phyloP scores from a whole-genome alignment of 2,329 filamentous ascomycete species.

The Truncatella angustata region DNA sequence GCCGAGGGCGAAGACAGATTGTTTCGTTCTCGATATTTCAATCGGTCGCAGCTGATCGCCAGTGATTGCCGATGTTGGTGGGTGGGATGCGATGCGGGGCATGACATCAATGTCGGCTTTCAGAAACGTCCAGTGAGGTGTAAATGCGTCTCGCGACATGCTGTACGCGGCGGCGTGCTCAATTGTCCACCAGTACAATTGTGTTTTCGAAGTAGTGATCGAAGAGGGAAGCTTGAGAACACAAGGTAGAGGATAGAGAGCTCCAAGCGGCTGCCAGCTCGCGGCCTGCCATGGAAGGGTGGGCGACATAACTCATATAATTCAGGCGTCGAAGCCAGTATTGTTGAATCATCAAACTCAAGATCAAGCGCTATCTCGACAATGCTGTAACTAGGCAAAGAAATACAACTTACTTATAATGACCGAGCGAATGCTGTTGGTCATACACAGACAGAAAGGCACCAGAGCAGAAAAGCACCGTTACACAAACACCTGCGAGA shows the following conservation, averaged over 20 bases:
- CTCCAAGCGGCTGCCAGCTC: too few species aligned
- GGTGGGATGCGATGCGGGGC: conserved; percentile 20
- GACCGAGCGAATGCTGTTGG: conserved; percentile 10
- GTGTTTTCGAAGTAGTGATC: too few species aligned
- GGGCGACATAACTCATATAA: too few species aligned
- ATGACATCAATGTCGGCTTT: conserved; percentile 13
- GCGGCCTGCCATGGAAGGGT: too few species aligned
- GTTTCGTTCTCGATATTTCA: not conserved
- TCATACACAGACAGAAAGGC: conserved; percentile 11
- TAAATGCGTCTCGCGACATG: too few species aligned
- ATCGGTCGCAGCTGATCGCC: not conserved
- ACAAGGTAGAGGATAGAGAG: too few species aligned
- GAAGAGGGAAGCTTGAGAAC: too few species aligned
- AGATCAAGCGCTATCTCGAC: conserved; percentile 4
- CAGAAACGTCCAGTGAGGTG: too few species aligned
- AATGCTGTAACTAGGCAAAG: not conserved
- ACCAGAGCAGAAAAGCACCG: conserved; percentile 13
- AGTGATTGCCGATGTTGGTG: not conserved
- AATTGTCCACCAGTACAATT: too few species aligned
- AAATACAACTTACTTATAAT: conserved; percentile 14
- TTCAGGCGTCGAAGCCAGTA: not conserved
- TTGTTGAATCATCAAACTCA: not conserved
- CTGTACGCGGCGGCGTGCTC: too few species aligned
- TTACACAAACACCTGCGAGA: conserved; percentile 13
- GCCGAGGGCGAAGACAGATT: too few species aligned